A percentile compares a stretch with the other conserved stretches of the same genome.
phyloP scores from a whole-genome alignment of 305 asterid genomes.

The Andrographis paniculata region DNA sequence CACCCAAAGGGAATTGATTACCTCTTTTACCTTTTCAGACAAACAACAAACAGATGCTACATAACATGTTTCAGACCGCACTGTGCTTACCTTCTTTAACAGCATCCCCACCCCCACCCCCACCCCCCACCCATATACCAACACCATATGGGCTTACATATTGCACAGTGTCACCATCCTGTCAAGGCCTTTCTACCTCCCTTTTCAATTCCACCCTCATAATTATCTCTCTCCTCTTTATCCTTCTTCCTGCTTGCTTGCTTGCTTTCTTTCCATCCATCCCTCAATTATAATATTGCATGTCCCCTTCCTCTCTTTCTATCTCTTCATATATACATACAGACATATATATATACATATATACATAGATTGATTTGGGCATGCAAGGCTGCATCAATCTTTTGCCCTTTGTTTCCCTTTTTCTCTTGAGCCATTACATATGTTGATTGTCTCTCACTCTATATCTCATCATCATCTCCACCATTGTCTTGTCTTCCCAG shows the following conservation, averaged over 20 bases:
- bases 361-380: constrained; percentile 31
- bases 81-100: constrained; percentile 26
- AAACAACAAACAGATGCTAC: constrained; percentile 55
- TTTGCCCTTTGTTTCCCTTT: constrained; percentile 20
- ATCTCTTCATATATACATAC: no score
- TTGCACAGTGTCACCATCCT: constrained; percentile 48
- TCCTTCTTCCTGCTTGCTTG: neutral
- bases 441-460: neutral
- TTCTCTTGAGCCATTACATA: constrained; percentile 14
- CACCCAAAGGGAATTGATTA: constrained; percentile 58
- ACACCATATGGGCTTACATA: constrained; percentile 22
- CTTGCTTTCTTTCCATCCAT: constrained; percentile 11
- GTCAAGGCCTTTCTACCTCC: constrained; percentile 24
- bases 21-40: constrained; percentile 62
- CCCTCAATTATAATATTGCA: constrained; percentile 1
- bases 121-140: constrained; percentile 14
- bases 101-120: constrained; percentile 9
- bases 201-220: constrained; percentile 1
- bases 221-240: constrained; percentile 4
- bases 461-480: constrained; percentile 19
- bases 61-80: constrained; percentile 31
- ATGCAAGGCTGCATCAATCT: constrained; percentile 39
- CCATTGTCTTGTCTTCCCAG: constrained; percentile 20
- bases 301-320: no score
- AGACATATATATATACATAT: constrained; percentile 14